These are phyloP conservation scores for Ganoderma lingzhi DNA, from an alignment of 1,284 basidiomycete genomes.

Conservation along the genomic window DNA sequence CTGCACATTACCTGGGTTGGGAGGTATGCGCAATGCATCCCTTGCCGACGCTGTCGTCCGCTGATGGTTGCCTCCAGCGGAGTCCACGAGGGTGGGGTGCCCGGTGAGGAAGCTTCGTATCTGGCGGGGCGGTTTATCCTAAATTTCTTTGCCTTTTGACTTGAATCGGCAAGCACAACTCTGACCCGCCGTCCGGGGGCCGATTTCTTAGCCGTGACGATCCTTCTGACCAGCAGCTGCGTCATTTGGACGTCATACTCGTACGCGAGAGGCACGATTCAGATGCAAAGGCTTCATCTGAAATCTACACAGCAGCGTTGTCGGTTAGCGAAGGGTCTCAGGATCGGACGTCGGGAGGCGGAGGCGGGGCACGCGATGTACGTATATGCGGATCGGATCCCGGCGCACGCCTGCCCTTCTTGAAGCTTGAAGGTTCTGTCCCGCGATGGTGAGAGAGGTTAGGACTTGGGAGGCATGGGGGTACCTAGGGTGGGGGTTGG, in stretches of 20 bases:
- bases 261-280: not conserved
- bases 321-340: not conserved
- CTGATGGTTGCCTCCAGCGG: slow-evolving; percentile 2
- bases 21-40: not conserved
- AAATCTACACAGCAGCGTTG: not conserved
- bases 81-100: not conserved
- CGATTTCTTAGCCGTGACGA: too few species aligned
- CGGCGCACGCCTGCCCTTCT: not conserved
- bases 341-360: not conserved
- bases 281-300: not conserved
- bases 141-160: not conserved
- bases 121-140: not conserved
- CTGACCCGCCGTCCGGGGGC: too few species aligned
- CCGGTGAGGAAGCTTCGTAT: not conserved
- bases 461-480: not conserved
- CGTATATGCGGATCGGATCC: not conserved
- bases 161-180: not conserved
- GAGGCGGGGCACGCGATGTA: not conserved
- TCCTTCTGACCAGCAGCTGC: not conserved
- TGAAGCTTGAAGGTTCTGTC: not conserved
- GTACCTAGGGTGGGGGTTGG: not conserved
- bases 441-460: slow-evolving; percentile 1
- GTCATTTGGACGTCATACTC: not conserved
- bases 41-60: not conserved
- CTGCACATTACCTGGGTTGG: not conserved